Conservation (phyloP, 2,329 filamentous ascomycete species). For the Stromatinia cepivora region DNA sequence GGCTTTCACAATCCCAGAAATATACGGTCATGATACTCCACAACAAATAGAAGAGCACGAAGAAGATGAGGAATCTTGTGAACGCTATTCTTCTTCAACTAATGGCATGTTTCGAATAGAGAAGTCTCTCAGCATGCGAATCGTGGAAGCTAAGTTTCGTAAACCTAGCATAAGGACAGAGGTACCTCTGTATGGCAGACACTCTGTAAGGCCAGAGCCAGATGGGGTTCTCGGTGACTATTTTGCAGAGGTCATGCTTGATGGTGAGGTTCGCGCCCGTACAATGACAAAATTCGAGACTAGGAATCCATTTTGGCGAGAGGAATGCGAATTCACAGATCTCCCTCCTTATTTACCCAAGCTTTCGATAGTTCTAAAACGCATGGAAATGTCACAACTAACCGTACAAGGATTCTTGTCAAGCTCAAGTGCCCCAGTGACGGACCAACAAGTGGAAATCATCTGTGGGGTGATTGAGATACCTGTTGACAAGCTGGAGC, state of each 20-base stretch:
- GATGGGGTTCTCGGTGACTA: constrained; percentile 65
- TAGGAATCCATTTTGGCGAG: constrained; percentile 75
- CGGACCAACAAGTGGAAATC: constrained; percentile 48
- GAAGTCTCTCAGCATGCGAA: constrained; percentile 58
- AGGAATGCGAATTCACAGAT: constrained; percentile 76
- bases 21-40: constrained; percentile 58
- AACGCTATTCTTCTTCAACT: constrained; percentile 27
- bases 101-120: constrained; percentile 61
- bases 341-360: constrained; percentile 68
- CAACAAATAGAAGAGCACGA: constrained; percentile 29
- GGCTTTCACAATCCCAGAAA: constrained; percentile 87
- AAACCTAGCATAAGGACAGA: constrained; percentile 37
- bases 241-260: constrained; percentile 75
- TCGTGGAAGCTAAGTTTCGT: constrained; percentile 61
- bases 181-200: constrained; percentile 32
- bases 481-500: constrained; percentile 73
- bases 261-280: constrained; percentile 75
- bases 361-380: constrained; percentile 71
- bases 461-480: constrained; percentile 71
- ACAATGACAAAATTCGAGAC: constrained; percentile 72
- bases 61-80: constrained; percentile 21
- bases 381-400: constrained; percentile 48
- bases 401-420: constrained; percentile 36
- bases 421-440: constrained; percentile 35
- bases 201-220: constrained; percentile 39